Evolutionary conservation across 257 asterid species (phyloP).

Genomic region (Echites panduratus): DNA sequence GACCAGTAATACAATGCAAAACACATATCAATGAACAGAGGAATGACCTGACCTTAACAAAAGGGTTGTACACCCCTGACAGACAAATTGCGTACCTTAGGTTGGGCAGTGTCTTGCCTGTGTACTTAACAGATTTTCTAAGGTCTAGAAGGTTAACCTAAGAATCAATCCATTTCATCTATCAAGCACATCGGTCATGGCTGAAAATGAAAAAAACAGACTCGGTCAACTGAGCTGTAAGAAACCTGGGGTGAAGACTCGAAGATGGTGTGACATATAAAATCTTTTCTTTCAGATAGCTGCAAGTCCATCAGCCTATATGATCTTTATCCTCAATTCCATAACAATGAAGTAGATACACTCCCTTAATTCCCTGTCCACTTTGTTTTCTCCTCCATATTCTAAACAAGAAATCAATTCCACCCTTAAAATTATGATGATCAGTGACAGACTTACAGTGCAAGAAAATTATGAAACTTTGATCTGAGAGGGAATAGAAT

Average conservation of each 20-base stretch:
- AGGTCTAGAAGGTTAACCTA: neutral
- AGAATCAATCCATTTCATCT: neutral
- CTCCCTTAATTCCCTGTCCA: neutral
- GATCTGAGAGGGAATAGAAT: neutral
- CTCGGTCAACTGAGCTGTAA: neutral
- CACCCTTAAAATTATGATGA: neutral
- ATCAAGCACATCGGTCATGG: neutral
- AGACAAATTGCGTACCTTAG: too few species aligned
- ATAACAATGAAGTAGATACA: neutral
- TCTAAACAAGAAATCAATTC: neutral
- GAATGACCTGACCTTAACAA: too few species aligned
- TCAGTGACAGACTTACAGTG: neutral
- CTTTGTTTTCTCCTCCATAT: neutral
- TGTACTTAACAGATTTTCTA: neutral
- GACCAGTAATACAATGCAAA: too few species aligned
- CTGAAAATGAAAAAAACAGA: neutral
- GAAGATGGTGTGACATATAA: neutral
- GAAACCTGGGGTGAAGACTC: neutral
- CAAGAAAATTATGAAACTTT: neutral
- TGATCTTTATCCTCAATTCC: neutral
- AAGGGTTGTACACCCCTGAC: too few species aligned
- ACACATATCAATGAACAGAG: too few species aligned
- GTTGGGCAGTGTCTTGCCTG: too few species aligned
- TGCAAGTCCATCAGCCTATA: neutral
- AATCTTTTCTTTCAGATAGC: neutral